These are phyloP conservation scores for Gorgonomyces haynaldii DNA, from an alignment of 192 early-diverging fungal genomes.

Conservation along the genomic window DNA sequence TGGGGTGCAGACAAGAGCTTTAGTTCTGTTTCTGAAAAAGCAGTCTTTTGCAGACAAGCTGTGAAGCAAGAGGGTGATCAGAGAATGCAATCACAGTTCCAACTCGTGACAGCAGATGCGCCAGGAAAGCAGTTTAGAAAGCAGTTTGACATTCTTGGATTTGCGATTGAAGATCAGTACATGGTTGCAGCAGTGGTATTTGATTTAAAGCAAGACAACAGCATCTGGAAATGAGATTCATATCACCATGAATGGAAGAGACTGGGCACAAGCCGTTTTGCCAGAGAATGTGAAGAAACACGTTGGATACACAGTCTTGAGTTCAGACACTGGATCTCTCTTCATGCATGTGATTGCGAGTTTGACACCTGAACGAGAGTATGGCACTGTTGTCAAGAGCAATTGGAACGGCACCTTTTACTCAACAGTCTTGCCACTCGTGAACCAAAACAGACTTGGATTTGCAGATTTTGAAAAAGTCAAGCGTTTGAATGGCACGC, in stretches of 20 bases:
- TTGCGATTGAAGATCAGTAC: slow-evolving; percentile 57
- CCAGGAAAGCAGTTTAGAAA: slow-evolving; percentile 12
- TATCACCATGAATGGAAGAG: slow-evolving; percentile 64
- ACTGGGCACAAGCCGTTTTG: slow-evolving; percentile 65
- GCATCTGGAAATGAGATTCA: no score
- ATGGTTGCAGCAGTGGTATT: slow-evolving; percentile 62
- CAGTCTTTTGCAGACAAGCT: slow-evolving; percentile 62
- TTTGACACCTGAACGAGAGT: slow-evolving; percentile 33
- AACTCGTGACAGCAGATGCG: slow-evolving; percentile 11
- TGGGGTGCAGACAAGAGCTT: slow-evolving; percentile 57
- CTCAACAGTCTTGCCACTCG: slow-evolving; percentile 55
- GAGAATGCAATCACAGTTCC: slow-evolving; percentile 23
- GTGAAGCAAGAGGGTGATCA: slow-evolving; percentile 49
- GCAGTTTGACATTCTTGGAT: slow-evolving; percentile 11
- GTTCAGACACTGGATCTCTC: slow-evolving; percentile 62
- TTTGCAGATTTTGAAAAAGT: slow-evolving; percentile 89
- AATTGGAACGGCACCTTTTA: slow-evolving; percentile 72
- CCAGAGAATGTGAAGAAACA: slow-evolving; percentile 61
- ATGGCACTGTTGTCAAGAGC: slow-evolving; percentile 74
- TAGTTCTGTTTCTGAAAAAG: slow-evolving; percentile 40
- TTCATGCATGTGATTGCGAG: slow-evolving; percentile 63
- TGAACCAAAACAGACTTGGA: slow-evolving; percentile 62
- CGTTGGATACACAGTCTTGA: slow-evolving; percentile 71
- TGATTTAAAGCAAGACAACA: slow-evolving; percentile 28
- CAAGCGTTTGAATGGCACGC: slow-evolving; percentile 70